Base-by-base conservation (phyloP, 306 rosid genomes). In the Cicer pinnatifidum region DNA sequence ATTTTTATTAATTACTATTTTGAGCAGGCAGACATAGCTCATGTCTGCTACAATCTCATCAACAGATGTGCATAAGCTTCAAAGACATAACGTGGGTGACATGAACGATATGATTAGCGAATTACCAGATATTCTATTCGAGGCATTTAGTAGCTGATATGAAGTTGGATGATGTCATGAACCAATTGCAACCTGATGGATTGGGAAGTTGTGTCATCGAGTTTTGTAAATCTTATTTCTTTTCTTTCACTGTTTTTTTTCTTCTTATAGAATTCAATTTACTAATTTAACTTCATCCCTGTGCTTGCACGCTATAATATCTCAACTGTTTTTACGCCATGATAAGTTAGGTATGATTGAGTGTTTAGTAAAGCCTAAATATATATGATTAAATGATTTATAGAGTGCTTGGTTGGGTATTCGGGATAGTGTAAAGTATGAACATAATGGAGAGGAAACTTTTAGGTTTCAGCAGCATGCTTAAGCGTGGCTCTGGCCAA, bases 31-130 rank as follows among this genome's bases (percentile, higher is more conserved):
- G 28, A 1, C 28, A 23, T 23, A 23, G 28, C 28, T 23, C 28
- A 23, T 23, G 28, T 3, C 28, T 23, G 28, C 28, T 23, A 23
- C 28, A 23, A 23, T 23, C 28, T 23, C 28, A 23, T 23, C 28
- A 23, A 23, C 28, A 23, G 28, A 23, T 23, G 28, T 23, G 28
- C 28, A 23, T 23, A 23, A 23, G 28, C 28, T 23, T 23, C 28
- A 23, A 23, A 23, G 28, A 23, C 28, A 23, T 23, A 23, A 70
- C 50, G 66, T 11, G 19, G 57, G 38, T 50, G 58, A 38, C 8
- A 11, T 7, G 51, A 38, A 58, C 60, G 82, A 78, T 48, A 48
- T 78, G 11, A 46, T 70, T 44, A 70, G 67, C 54, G 54, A n/a
- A n/a, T n/a, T n/a, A n/a, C 51, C 4, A 1, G 45, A 17, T 79